Base-by-base conservation (phyloP, 2,329 filamentous ascomycete species). In the Ilyonectria destructans region DNA sequence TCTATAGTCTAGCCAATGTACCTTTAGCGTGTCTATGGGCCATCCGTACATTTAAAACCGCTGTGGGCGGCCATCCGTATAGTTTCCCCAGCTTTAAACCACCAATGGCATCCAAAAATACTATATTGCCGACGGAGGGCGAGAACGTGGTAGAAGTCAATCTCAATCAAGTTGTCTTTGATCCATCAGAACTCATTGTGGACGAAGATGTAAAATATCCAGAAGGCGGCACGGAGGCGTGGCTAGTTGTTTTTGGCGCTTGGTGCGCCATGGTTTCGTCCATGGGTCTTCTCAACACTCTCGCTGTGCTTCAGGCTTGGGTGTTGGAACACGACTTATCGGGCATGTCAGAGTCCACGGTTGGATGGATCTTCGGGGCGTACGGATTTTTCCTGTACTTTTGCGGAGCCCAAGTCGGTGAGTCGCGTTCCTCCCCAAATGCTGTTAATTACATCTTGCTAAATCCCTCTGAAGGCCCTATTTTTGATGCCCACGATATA, bases 311-410 rank as follows among this genome's bases (percentile, higher is more conserved):
- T 77, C 88, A 93, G 77, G 86, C 89, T 9, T 93, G 92, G 78
- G 82, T 94, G 29, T 82, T 86, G 45, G 85, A 84, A n/a, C 82
- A 94, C 72, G 90, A 93, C 68, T 82, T 95, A 12, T 80, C 82
- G 7, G 80, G 84, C 12, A 88, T 91, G 70, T 85, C 83, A 37
- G 86, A 89, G 49, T 88, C 88, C 12, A 86, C 84, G 6, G 87
- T 91, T 37, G 91, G 91, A 1, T 95, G 92, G 92, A 92, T 95
- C 64, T 92, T 93, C 71, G 88, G 90, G 71, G 82, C 92, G 57
- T 94, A 92, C 73, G 85, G 89, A 23, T 94, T 93, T 75, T 83
- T 94, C 45, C 85, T 90, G 15, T 93, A 93, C 77, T 91, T 93
- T 75, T 89, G 91, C 57, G 92, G 92, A 13, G 86, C 93, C 1